Base-by-base conservation (phyloP, 2,329 filamentous ascomycete genomes). In the Alternaria triticina region DNA sequence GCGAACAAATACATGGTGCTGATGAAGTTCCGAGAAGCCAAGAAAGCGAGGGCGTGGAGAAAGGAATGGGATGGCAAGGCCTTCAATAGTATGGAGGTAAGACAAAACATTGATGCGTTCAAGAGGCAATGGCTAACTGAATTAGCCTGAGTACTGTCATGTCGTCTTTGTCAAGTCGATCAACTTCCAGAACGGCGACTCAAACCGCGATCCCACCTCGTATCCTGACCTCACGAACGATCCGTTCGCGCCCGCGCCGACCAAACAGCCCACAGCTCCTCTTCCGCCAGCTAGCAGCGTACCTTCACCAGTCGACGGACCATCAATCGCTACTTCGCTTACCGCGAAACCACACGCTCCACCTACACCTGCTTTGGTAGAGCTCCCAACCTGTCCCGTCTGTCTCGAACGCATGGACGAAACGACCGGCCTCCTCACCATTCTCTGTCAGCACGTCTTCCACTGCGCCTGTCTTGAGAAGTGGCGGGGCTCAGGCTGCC, bases 401-500 rank as follows among this genome's bases (percentile, higher is more conserved):
- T 99, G 96, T 70, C 86, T 99, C 6, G 96, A 99, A 79, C 90
- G 95, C 51, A 99, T 99, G 96, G 96, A 99, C 74, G 95, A 98
- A 78, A 97, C 94, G 0, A 96, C 94, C 0, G 96, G 96, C 0
- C 85, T 99, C 3, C 88, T 99, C 76, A 99, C 96, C 1, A 98
- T 98, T 44, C 90, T 96, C 28, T 99, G 96, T 77, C 95, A 98
- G 74, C 96, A 99, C 74, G 93, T 98, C 55, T 99, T 99, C 77
- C 96, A 99, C 79, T 98, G 96, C 77, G 94, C 91, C 2, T 99
- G 96, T 80, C 85, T 99, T 1, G 92, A 97, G 75, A 98, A 96
- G 77, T 99, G 96, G 96, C 93, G 92, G 76, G 94, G 95, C 5
- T 91, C 90, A 25, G 95, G 95, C 5, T 99, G 96, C 76, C 96